Evolutionary conservation across 148 eudicot species (phyloP).

Genomic region (Chenopodium formosanum): DNA sequence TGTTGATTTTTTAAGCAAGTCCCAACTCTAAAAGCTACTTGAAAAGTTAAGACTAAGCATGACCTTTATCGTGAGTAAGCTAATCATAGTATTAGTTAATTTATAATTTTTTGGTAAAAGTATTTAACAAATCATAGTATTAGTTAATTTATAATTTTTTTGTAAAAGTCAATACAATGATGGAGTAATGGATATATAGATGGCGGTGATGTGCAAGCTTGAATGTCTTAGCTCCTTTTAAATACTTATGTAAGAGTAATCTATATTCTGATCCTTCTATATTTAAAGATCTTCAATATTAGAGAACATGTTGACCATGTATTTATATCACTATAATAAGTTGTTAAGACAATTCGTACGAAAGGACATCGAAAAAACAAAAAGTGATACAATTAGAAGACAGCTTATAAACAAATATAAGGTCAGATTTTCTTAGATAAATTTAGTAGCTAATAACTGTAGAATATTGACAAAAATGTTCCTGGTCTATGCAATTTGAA

Average conservation of each 20-base stretch:
- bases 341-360: not conserved
- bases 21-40: not conserved
- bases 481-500: too few species aligned
- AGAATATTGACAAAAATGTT: too few species aligned
- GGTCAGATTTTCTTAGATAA: not conserved
- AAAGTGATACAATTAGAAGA: not conserved
- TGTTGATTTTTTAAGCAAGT: not conserved
- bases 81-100: too few species aligned
- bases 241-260: not conserved
- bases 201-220: slow-evolving; percentile 31
- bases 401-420: not conserved
- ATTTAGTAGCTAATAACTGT: too few species aligned
- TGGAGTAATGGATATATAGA: slow-evolving; percentile 11
- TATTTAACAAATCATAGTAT: not conserved
- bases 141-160: not conserved
- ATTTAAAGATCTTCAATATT: not conserved
- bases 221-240: not conserved
- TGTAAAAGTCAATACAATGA: slow-evolving; percentile 23
- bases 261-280: not conserved
- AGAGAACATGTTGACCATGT: slow-evolving; percentile 8
- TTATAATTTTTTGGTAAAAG: not conserved
- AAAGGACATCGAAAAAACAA: not conserved
- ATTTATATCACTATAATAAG: not conserved
- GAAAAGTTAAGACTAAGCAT: not conserved
- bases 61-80: not conserved